Conservation (phyloP, 805 yeast species). For the Metschnikowia bowlesiae region DNA sequence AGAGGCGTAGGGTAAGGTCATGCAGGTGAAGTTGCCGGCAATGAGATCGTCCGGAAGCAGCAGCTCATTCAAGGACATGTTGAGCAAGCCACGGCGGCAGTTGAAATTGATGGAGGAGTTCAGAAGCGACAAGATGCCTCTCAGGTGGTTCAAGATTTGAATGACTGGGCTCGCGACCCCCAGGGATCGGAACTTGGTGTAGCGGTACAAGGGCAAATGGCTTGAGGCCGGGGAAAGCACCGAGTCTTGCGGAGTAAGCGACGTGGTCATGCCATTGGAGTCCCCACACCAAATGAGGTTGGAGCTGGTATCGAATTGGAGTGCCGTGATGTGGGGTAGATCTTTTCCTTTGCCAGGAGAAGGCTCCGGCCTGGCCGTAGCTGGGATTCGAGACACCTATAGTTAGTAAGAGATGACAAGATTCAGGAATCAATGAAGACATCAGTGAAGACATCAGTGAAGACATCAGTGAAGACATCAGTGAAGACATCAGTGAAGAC, state of each 20-base stretch:
- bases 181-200: constrained; percentile 33
- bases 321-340: constrained; percentile 22
- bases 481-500: too few species aligned
- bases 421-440: too few species aligned
- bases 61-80: constrained; percentile 12
- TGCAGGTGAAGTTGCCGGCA: constrained; percentile 25
- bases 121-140: constrained; percentile 35
- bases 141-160: constrained; percentile 28
- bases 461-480: too few species aligned
- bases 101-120: constrained; percentile 28
- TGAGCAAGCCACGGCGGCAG: constrained; percentile 31
- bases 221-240: constrained; percentile 4
- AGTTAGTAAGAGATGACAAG: constrained; percentile 11
- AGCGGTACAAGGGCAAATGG: constrained; percentile 28
- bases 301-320: constrained; percentile 60
- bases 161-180: constrained; percentile 17
- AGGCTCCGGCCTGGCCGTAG: constrained; percentile 12
- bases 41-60: constrained; percentile 4
- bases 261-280: constrained; percentile 43
- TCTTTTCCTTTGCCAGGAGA: constrained; percentile 5
- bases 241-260: constrained; percentile 25
- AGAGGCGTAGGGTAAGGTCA: constrained; percentile 30
- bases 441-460: too few species aligned
- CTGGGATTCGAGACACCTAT: constrained; percentile 30
- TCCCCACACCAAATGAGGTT: constrained; percentile 88